phyloP scores from a whole-genome alignment of 768 basidiomycete species.

The Infundibulicybe gibba region DNA sequence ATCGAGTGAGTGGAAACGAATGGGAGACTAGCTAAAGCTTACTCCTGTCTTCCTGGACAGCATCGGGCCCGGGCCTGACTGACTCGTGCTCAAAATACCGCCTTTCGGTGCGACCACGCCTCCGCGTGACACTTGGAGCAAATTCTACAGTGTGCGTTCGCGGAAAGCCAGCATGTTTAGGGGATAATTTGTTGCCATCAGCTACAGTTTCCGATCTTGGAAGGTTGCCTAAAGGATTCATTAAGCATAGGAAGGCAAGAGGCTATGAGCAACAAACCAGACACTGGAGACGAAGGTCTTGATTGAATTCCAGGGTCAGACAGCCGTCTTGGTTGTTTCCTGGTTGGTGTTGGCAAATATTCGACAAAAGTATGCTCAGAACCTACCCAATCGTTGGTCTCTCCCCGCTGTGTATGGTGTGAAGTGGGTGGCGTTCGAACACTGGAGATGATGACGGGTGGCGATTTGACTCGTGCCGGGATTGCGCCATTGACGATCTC shows the following conservation, averaged over 20 bases:
- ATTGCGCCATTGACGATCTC: slow-evolving; percentile 12
- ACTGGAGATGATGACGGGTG: slow-evolving; percentile 6
- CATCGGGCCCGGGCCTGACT: too few species aligned
- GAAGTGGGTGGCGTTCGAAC: too few species aligned
- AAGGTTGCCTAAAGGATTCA: slow-evolving; percentile 20
- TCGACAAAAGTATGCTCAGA: too few species aligned
- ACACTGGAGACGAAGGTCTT: slow-evolving; percentile 24
- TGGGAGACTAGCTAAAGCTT: too few species aligned
- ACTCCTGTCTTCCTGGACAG: too few species aligned
- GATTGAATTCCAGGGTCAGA: slow-evolving; percentile 35
- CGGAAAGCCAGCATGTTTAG: slow-evolving; percentile 21
- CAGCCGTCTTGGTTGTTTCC: slow-evolving; percentile 20
- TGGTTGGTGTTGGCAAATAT: neutral
- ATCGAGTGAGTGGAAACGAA: too few species aligned
- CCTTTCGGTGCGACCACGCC: slow-evolving; percentile 7
- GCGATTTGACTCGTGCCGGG: slow-evolving; percentile 4
- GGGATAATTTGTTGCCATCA: slow-evolving; percentile 8
- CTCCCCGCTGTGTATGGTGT: too few species aligned
- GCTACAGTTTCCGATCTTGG: slow-evolving; percentile 33
- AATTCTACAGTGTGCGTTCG: slow-evolving; percentile 40
- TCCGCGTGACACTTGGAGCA: slow-evolving; percentile 24
- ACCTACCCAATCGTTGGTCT: too few species aligned
- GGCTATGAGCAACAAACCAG: slow-evolving; percentile 19
- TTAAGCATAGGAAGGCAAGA: neutral
- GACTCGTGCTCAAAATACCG: too few species aligned